A percentile compares a stretch with the other conserved stretches of the same genome.
These are phyloP conservation scores for Phytophthora citrophthora DNA, from an alignment of 352 stramenopile species.

Conservation along the genomic window DNA sequence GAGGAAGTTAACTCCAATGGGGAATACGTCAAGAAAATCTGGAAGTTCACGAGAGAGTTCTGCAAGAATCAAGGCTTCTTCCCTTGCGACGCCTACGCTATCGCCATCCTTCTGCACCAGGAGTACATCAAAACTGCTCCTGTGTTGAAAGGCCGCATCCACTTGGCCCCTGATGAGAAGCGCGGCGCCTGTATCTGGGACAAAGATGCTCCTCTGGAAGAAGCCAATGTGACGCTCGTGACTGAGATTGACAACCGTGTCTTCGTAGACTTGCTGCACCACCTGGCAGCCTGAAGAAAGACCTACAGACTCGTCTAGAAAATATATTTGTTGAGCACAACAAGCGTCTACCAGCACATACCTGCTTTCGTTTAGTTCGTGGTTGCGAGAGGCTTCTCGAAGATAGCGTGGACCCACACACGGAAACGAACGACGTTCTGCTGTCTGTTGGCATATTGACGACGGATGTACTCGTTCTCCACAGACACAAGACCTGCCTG, in stretches of 20 bases:
- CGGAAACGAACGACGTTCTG: slow-evolving; percentile 88
- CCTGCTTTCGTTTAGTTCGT: slow-evolving; percentile 4
- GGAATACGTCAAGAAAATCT: slow-evolving; percentile 68
- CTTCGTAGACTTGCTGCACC: slow-evolving; percentile 66
- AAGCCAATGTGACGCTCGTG: slow-evolving; percentile 73
- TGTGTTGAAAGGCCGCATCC: slow-evolving; percentile 55
- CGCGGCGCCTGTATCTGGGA: slow-evolving; percentile 64
- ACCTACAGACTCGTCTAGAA: slow-evolving; percentile 14
- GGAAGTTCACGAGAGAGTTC: slow-evolving; percentile 63
- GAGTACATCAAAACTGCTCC: slow-evolving; percentile 57
- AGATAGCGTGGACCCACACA: slow-evolving; percentile 89
- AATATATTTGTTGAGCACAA: slow-evolving; percentile 16
- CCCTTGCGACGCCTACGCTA: slow-evolving; percentile 77
- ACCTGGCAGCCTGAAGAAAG: slow-evolving; percentile 37
- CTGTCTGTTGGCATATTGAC: slow-evolving; percentile 88
- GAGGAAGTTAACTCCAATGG: slow-evolving; percentile 41
- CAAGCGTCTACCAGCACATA: slow-evolving; percentile 10
- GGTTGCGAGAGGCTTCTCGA: slow-evolving; percentile 67
- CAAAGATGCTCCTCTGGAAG: slow-evolving; percentile 29
- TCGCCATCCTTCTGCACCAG: slow-evolving; percentile 65
- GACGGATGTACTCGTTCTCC: slow-evolving; percentile 88
- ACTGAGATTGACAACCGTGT: slow-evolving; percentile 65
- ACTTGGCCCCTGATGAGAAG: slow-evolving; percentile 59
- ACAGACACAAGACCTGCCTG: slow-evolving; percentile 63
- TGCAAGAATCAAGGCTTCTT: slow-evolving; percentile 54